phyloP scores from a whole-genome alignment of 2,329 filamentous ascomycete species.

The Aureobasidium sp. region DNA sequence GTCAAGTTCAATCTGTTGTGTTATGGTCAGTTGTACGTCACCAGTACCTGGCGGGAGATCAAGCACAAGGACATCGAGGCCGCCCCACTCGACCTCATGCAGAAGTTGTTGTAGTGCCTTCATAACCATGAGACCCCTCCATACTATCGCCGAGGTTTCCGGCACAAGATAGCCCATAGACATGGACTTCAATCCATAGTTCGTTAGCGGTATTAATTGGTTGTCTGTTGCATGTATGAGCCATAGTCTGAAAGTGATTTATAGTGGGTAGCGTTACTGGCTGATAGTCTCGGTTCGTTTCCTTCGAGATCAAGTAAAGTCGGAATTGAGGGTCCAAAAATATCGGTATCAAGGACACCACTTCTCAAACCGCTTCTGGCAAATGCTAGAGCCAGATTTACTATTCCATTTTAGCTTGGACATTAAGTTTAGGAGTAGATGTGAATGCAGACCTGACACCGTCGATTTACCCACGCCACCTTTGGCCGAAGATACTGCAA shows the following conservation, averaged over 20 bases:
- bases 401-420: constrained; percentile 24
- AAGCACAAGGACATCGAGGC: constrained; percentile 78
- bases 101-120: constrained; percentile 93
- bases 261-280: constrained; percentile 41
- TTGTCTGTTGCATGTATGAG: constrained; percentile 49
- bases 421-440: neutral
- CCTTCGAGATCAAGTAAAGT: constrained; percentile 61
- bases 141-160: constrained; percentile 76
- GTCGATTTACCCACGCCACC: constrained; percentile 98
- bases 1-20: constrained; percentile 84
- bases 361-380: constrained; percentile 72
- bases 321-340: constrained; percentile 92
- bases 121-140: constrained; percentile 95
- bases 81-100: constrained; percentile 91
- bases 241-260: neutral
- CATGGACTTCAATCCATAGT: constrained; percentile 97
- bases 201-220: constrained; percentile 77
- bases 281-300: constrained; percentile 63
- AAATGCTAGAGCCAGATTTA: constrained; percentile 80
- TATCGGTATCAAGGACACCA: constrained; percentile 90
- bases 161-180: constrained; percentile 92
- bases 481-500: constrained; percentile 95
- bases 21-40: constrained; percentile 93
- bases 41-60: constrained; percentile 92
- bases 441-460: constrained; percentile 56